Evolutionary conservation across 495 filamentous ascomycete species (phyloP), one percentile per base, ranked within the genome.

Genomic region (Parathielavia appendiculata): DNA sequence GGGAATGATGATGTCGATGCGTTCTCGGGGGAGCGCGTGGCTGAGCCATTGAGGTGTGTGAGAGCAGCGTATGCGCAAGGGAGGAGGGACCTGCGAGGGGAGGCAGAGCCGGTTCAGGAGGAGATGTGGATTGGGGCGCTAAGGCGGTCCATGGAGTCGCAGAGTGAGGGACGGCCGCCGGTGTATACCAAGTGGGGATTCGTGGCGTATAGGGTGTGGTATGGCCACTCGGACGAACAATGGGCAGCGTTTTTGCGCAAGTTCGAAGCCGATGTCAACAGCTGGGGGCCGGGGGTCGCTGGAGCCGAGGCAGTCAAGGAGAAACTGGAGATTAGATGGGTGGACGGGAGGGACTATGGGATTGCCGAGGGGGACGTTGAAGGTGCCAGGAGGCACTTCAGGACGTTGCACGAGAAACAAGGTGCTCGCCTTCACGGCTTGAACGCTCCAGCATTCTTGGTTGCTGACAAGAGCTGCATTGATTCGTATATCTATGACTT

Each of bases 151-250:
- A 13, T 51, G 48, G 48, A 38, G 32, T 0, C 14, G 48, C 9
- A 10, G 12, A 6, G 1, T 7, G 35, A 13, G 44, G 54, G 43
- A 43, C 13, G 12, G 10, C 5, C 34, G 26, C 38, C 51, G 9
- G 6, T 19, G 41, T 45, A 54, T 49, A 19, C 13, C n/a, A 54
- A 45, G 41, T 64, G 62, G 62, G 62, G 62, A 1, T 58, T 47
- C 26, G 55, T 64, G 5, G 62, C 14, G 26, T 64, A 64, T 50
- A 54, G 58, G 38, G 2, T 64, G n/a, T 56, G n/a, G 12, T 56
- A 61, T 41, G 49, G 51, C 0, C 50, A 55, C 17, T 55, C 54
- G 10, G 57, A 53, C 5, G 58, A 45, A 1, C 23, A 61, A 23
- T 64, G 62, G 62, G 34, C 14, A 20, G 3, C 19, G 46, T 61